Evolutionary conservation across 2,329 filamentous ascomycete species (phyloP), one percentile per base, ranked within the genome.

Genomic region (Colletotrichum gloeosporioides): DNA sequence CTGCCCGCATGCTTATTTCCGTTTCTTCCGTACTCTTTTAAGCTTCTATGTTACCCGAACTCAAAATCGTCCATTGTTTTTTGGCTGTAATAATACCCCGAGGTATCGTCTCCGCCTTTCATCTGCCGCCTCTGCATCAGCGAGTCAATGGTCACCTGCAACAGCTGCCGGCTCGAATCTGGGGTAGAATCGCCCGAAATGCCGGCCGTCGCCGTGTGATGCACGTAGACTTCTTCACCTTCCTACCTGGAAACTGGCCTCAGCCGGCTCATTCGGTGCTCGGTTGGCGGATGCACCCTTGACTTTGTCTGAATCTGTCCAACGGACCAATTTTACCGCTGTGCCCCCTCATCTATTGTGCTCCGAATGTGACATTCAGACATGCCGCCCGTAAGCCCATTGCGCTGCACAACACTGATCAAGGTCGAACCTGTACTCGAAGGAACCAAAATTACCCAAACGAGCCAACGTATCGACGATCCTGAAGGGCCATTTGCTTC

Each of bases 131-230:
- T 65, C 34, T 62, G 72, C 61, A 64, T 36, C 66, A 39, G 57
- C 67, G 59, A 70, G 59, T 70, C 66, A 44, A 64, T 36, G 53
- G 59, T 59, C 68, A 74, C 31, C 67, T 74, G 71, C 66, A 39
- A n/a, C 71, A 36, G 31, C 27, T 73, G 71, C 71, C 71, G 61
- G 61, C n/a, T 49, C 49, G n/a, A 75, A 72, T 55, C 73, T 68
- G 73, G 63, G 63, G 62, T 73, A 63, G 39, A 63, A 57, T 75
- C 44, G 25, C 34, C 63, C 31, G 73, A 73, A 65, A 73, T 39
- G 27, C 69, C 61, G 72, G 65, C n/a, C 39, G 18, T 34, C 18
- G 39, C 64, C 27, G 27, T n/a, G 18, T 29, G 39, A 31, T 32
- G 64, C 39, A n/a, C 36, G 39, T 63, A 18, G 34, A 9, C 34